Percentiles rank a stretch among this genome's conserved stretches.
Evolutionary conservation across 2,329 filamentous ascomycete species (phyloP).

Genomic region (Claviceps pazoutovae): DNA sequence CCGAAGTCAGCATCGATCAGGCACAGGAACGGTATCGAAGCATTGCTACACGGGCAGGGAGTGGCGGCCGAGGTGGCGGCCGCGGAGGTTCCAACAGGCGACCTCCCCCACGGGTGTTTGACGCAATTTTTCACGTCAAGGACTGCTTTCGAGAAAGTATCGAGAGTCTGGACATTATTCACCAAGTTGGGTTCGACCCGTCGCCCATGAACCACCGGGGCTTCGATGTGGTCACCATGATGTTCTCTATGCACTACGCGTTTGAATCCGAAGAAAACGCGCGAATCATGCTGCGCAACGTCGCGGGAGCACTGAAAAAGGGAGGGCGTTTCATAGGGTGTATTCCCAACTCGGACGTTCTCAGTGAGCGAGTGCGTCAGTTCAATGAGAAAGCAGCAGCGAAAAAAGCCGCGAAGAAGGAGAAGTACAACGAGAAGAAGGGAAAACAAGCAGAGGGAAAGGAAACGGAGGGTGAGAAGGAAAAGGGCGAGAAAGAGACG

Average conservation of each 20-base stretch:
- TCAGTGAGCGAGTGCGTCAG: slow-evolving; percentile 62
- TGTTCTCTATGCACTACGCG: slow-evolving; percentile 99
- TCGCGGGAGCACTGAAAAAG: slow-evolving; percentile 80
- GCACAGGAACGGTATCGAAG: slow-evolving; percentile 69
- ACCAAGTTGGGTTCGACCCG: slow-evolving; percentile 74
- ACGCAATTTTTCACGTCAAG: slow-evolving; percentile 78
- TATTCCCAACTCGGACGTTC: slow-evolving; percentile 92
- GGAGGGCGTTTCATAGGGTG: slow-evolving; percentile 88
- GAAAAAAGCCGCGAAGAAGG: slow-evolving; percentile 29
- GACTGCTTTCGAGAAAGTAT: slow-evolving; percentile 85
- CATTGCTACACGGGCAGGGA: slow-evolving; percentile 49
- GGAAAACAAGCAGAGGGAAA: slow-evolving; percentile 10
- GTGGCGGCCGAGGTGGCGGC: slow-evolving; percentile 39
- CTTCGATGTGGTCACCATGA: slow-evolving; percentile 95
- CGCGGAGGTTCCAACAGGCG: slow-evolving; percentile 36
- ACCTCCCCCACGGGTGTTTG: slow-evolving; percentile 49
- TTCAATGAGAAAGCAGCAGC: slow-evolving; percentile 46
- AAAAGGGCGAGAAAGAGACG: background rate
- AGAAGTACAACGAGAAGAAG: slow-evolving; percentile 16
- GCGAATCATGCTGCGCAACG: slow-evolving; percentile 83
- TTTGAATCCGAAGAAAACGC: slow-evolving; percentile 89
- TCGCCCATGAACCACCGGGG: slow-evolving; percentile 62
- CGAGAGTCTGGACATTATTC: slow-evolving; percentile 66
- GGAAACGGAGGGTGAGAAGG: background rate
- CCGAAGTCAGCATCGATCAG: slow-evolving; percentile 82